A percentile compares a stretch with the other conserved stretches of the same genome.
These are phyloP conservation scores for Crassisporium funariophilum DNA, from an alignment of 768 basidiomycete species.

Conservation along the genomic window DNA sequence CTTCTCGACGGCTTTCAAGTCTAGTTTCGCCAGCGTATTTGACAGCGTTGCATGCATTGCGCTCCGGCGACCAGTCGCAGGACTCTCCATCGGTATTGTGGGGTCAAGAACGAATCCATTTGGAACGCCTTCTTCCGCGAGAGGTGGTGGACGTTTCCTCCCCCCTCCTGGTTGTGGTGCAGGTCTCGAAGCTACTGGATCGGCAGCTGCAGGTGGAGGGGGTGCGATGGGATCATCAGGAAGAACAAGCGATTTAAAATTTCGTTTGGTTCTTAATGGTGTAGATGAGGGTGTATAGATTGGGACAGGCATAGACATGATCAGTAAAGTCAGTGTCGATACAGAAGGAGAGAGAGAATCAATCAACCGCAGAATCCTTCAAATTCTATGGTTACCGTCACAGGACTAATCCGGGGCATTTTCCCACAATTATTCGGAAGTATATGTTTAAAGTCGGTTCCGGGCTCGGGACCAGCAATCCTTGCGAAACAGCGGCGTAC, in stretches of 20 bases:
- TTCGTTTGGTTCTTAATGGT: slow-evolving; percentile 84
- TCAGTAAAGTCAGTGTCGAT: too few species aligned
- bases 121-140: slow-evolving; percentile 20
- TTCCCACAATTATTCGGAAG: too few species aligned
- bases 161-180: slow-evolving; percentile 24
- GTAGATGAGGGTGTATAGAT: slow-evolving; percentile 26
- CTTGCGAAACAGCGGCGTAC: too few species aligned
- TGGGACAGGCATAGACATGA: slow-evolving; percentile 7
- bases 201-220: slow-evolving; percentile 13
- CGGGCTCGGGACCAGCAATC: too few species aligned
- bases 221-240: slow-evolving; percentile 40
- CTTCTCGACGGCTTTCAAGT: slow-evolving; percentile 57
- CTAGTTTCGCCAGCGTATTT: slow-evolving; percentile 80
- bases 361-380: too few species aligned
- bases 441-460: too few species aligned
- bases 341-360: too few species aligned
- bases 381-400: too few species aligned
- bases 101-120: slow-evolving; percentile 39
- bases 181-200: slow-evolving; percentile 21
- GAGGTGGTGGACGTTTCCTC: slow-evolving; percentile 28
- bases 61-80: slow-evolving; percentile 54
- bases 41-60: slow-evolving; percentile 69
- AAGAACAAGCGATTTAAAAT: slow-evolving; percentile 85
- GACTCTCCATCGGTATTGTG: slow-evolving; percentile 43
- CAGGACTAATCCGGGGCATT: too few species aligned